phyloP scores from a whole-genome alignment of 176 grass and related monocot genomes.

The Aegilops tauschii region DNA sequence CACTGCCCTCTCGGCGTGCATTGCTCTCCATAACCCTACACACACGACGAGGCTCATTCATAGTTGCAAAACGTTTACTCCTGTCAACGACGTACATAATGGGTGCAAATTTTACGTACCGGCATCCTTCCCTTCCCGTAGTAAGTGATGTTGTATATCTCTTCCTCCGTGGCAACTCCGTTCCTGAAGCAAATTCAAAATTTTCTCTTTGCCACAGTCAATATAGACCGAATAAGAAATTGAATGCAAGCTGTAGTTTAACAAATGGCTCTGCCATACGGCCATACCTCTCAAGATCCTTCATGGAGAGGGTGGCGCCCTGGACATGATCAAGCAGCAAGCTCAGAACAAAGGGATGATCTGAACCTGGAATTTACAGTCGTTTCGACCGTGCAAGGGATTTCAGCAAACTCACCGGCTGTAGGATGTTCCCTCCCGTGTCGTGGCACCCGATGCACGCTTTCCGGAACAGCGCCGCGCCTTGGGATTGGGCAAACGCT shows the following conservation, averaged over 20 bases:
- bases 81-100: neutral
- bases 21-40: slow-evolving; percentile 81
- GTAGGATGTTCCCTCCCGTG: slow-evolving; percentile 89
- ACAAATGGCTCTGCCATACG: slow-evolving; percentile 16
- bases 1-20: slow-evolving; percentile 79
- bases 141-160: slow-evolving; percentile 81
- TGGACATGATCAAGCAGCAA: slow-evolving; percentile 30
- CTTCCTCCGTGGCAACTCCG: slow-evolving; percentile 73
- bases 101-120: slow-evolving; percentile 32
- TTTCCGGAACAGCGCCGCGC: slow-evolving; percentile 65
- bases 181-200: slow-evolving; percentile 51
- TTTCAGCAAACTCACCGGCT: slow-evolving; percentile 56
- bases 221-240: neutral
- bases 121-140: slow-evolving; percentile 94
- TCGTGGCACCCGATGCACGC: slow-evolving; percentile 95
- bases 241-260: neutral
- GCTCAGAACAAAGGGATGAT: slow-evolving; percentile 2
- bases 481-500: slow-evolving; percentile 62
- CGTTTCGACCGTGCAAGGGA: neutral
- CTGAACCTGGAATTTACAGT: neutral
- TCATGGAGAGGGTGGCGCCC: slow-evolving; percentile 86
- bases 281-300: slow-evolving; percentile 80
- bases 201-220: slow-evolving; percentile 1
- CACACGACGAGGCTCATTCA: neutral
- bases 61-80: neutral